Base-by-base conservation (phyloP, 768 basidiomycete species). In the Nidula microcarpa region DNA sequence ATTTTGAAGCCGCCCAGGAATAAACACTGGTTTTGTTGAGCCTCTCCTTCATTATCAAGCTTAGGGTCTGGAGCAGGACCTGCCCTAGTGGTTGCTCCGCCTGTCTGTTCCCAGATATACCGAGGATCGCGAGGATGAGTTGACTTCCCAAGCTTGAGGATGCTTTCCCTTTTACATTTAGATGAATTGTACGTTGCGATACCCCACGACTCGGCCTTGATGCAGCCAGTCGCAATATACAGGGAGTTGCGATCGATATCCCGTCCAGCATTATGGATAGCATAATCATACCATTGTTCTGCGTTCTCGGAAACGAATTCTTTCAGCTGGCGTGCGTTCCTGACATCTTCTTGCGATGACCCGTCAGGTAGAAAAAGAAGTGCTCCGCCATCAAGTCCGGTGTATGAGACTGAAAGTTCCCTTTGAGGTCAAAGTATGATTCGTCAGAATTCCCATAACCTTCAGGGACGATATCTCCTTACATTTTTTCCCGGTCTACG, bases 1-100 rank as follows among this genome's bases (percentile, higher is more conserved):
- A 59, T 50, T n/a, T 59, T 59, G 50, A 51, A 59, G 3, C 58
- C 58, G 0, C 55, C 51, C 1, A 59, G 9, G 43, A 59, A 59
- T 1, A 59, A 49, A 6, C 44, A 43, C 36, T 59, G 58, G 37
- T 59, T 59, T 10, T 56, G 23, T 4, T 14, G n/a, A 13, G 6
- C 16, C 9, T 13, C 10, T 6, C 6, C 9, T 11, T 49, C 47
- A 33, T 13, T n/a, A 8, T 33, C 33, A 9, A 8, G 11, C 8
- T 8, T 39, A 9, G 37, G 37, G 33, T 34, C 47, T 23, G 47
- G 33, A 34, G 47, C 11, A 49, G 47, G 47, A 33, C 47, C 47
- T 6, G 47, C 9, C 14, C 16, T 6, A 8, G 47, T 33, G 17
- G 33, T 49, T 9, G 47, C 33, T 30, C 33, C 17, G 10, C 16